These are phyloP conservation scores for Starmerella vitae DNA, from an alignment of 805 yeast species.

Conservation along the genomic window DNA sequence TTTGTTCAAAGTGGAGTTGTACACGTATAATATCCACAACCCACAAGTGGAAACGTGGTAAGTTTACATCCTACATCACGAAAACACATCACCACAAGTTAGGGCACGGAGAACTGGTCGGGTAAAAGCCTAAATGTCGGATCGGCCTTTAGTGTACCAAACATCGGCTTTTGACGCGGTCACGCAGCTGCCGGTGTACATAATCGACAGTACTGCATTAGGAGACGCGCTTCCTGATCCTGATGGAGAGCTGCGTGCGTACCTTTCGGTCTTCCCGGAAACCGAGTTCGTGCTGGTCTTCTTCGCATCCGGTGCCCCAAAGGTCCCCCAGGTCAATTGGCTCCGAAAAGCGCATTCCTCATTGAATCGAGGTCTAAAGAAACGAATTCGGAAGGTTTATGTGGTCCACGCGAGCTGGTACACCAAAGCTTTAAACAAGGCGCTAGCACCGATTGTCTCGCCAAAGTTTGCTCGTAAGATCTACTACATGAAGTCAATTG, in stretches of 20 bases:
- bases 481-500: slow-evolving; percentile 36
- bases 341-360: slow-evolving; percentile 46
- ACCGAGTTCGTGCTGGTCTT: slow-evolving; percentile 51
- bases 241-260: slow-evolving; percentile 40
- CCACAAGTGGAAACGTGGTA: no score
- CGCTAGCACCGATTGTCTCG: slow-evolving; percentile 38
- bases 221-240: slow-evolving; percentile 35
- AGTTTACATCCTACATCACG: no score
- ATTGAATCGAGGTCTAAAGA: slow-evolving; percentile 44
- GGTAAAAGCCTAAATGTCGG: no score
- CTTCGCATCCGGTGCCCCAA: slow-evolving; percentile 68
- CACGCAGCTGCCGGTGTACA: slow-evolving; percentile 56
- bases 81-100: no score
- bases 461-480: slow-evolving; percentile 34
- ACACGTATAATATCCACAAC: no score
- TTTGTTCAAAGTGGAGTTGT: no score
- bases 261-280: slow-evolving; percentile 46
- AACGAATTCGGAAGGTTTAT: slow-evolving; percentile 46
- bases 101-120: no score
- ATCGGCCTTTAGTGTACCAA: slow-evolving; percentile 10
- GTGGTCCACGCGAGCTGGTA: slow-evolving; percentile 89
- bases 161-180: slow-evolving; percentile 39
- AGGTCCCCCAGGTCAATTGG: slow-evolving; percentile 50
- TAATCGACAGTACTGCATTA: slow-evolving; percentile 69
- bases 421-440: slow-evolving; percentile 53